Conservation (phyloP, 192 early-diverging fungal genomes). For the Coemansia aciculifera region DNA sequence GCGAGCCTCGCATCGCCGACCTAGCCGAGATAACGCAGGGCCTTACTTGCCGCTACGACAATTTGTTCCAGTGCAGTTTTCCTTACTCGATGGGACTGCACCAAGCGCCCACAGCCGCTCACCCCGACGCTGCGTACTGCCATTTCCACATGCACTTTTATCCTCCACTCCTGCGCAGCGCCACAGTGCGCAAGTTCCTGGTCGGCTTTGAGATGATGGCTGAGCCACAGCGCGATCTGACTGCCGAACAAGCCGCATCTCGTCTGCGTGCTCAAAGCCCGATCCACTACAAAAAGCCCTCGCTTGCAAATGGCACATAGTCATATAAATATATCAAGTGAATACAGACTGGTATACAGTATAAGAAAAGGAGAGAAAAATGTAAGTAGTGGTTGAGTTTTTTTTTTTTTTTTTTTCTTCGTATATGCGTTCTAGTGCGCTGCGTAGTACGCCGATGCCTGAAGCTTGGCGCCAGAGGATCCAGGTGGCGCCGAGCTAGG, state of each 20-base stretch:
- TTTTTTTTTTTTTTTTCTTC: not conserved
- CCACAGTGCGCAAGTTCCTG: slow-evolving; percentile 91
- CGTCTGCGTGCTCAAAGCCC: slow-evolving; percentile 63
- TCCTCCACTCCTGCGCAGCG: slow-evolving; percentile 86
- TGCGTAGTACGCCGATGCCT: slow-evolving; percentile 23
- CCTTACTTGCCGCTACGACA: slow-evolving; percentile 88
- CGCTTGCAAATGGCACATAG: not conserved
- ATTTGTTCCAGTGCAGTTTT: slow-evolving; percentile 87
- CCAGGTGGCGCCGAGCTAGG: slow-evolving; percentile 4
- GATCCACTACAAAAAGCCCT: slow-evolving; percentile 18
- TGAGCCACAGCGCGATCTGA: slow-evolving; percentile 91
- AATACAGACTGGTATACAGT: not conserved
- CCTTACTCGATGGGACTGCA: slow-evolving; percentile 98
- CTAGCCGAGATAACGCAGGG: slow-evolving; percentile 75
- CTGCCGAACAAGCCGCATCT: slow-evolving; percentile 87
- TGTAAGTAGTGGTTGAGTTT: not conserved
- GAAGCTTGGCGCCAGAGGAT: slow-evolving; percentile 24
- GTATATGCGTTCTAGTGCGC: slow-evolving; percentile 6
- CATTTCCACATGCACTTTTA: slow-evolving; percentile 97
- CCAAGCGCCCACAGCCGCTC: slow-evolving; percentile 69
- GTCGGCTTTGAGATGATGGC: slow-evolving; percentile 96
- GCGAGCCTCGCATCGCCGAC: slow-evolving; percentile 56
- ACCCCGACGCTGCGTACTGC: slow-evolving; percentile 55
- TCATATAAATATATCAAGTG: not conserved
- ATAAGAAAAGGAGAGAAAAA: slow-evolving; percentile 5